phyloP scores from a whole-genome alignment of 2,329 filamentous ascomycete genomes.

The Diaporthe humulicola region DNA sequence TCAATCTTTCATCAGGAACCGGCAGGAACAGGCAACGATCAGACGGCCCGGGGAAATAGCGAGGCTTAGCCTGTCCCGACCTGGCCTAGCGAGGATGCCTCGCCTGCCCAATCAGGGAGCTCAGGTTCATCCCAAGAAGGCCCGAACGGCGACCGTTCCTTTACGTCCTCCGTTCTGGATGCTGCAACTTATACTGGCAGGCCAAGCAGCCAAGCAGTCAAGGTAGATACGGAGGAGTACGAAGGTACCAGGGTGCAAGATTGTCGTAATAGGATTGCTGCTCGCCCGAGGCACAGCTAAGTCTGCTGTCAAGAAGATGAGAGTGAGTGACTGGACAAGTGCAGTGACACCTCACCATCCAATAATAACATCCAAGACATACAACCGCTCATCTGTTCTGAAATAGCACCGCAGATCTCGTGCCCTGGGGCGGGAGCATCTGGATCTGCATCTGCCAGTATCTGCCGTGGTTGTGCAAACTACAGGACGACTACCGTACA shows the following conservation, averaged over 20 bases:
- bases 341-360: constrained; percentile 5
- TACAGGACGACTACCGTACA: no score
- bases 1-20: constrained; percentile 25
- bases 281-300: not conserved
- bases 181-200: not conserved
- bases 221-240: no score
- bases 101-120: constrained; percentile 11
- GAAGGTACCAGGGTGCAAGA: not conserved
- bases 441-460: no score
- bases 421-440: not conserved
- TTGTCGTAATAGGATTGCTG: not conserved
- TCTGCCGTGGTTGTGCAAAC: not conserved
- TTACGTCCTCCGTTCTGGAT: not conserved
- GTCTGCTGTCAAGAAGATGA: no score
- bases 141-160: constrained; percentile 18
- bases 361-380: not conserved
- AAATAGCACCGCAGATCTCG: constrained; percentile 1
- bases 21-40: constrained; percentile 29
- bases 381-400: constrained; percentile 6
- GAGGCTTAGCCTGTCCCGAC: not conserved
- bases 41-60: constrained; percentile 21
- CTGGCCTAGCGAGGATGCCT: not conserved
- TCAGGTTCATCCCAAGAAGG: constrained; percentile 21
- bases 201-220: not conserved
- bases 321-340: not conserved